Percentiles rank a stretch among this genome's conserved stretches.
Evolutionary conservation across 768 basidiomycete genomes (phyloP).

Genomic region (Glaciozyma martinii): DNA sequence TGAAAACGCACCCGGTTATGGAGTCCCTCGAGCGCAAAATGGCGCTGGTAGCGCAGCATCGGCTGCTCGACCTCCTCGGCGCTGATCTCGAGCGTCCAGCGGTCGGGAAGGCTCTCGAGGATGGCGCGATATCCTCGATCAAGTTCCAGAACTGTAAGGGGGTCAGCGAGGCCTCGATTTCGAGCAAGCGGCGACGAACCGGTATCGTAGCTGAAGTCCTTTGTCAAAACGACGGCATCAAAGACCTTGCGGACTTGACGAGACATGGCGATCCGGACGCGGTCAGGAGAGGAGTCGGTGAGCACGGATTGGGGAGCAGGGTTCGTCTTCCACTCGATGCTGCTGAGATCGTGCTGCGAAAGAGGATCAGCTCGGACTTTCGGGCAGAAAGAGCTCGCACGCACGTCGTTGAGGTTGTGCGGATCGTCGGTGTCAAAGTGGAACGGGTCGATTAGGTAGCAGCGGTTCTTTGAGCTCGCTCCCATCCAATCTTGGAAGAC

Average conservation of each 20-base stretch:
- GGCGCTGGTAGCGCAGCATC: conserved; percentile 29
- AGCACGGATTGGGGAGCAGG: conserved; percentile 23
- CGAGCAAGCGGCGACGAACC: not conserved
- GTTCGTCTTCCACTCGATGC: conserved; percentile 8
- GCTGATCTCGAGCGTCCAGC: conserved; percentile 21
- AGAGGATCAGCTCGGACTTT: too few relatives aligned
- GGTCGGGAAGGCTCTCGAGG: conserved; percentile 25
- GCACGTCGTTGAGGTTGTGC: conserved; percentile 25
- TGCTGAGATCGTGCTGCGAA: conserved; percentile 13
- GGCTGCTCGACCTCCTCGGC: conserved; percentile 22
- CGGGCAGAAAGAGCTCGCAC: too few relatives aligned
- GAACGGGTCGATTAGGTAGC: conserved; percentile 20
- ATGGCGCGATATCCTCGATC: conserved; percentile 27
- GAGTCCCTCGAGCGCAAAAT: conserved; percentile 28
- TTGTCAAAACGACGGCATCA: conserved; percentile 20
- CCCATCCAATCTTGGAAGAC: conserved; percentile 33
- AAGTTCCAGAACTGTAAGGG: conserved; percentile 22
- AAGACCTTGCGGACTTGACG: conserved; percentile 30
- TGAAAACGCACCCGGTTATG: conserved; percentile 20
- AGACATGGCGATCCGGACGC: conserved; percentile 27
- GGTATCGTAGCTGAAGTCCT: conserved; percentile 10
- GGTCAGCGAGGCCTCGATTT: not conserved
- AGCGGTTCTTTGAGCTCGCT: conserved; percentile 16
- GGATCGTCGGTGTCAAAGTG: conserved; percentile 33
- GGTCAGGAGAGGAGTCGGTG: conserved; percentile 28